Base-by-base conservation (phyloP, 2,329 filamentous ascomycete species). In the Fusarium xyrophilum region DNA sequence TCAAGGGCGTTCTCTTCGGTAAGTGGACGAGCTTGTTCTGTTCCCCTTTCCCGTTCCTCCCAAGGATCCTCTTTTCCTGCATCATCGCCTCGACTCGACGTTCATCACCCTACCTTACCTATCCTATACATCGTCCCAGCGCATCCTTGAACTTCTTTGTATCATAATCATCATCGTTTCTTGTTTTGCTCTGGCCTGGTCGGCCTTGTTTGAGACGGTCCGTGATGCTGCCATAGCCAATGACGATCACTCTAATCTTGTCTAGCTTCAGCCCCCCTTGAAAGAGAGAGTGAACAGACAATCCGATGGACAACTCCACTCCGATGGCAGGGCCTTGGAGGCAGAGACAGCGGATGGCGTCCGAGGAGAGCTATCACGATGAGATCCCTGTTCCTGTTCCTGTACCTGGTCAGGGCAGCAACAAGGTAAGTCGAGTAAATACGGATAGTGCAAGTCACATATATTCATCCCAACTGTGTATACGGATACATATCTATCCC, bases 351-450 rank as follows among this genome's bases (percentile, higher is more conserved):
- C 46, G 56, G 57, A 35, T 64, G 43, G 63, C 59, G 48, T 71
- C 65, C 52, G 42, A 60, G 28, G 68, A 63, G 35, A 43, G 50
- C 9, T 46, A 52, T 69, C n/a, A 50, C 56, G 60, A 64, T 59
- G 64, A 61, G 38, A 73, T 69, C 67, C 71, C 60, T 72, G 69
- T 50, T 46, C 58, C 43, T 72, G 67, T 42, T 46, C 58, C 43
- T 72, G 67, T 42, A 43, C 58, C 43, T 53, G 53, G 36, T 12
- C 47, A 52, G 43, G 56, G 43, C 39, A 39, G 56, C 32, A 25
- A 7, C 42, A 40, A 66, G 47, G 64, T 46, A 48, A n/a, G 25
- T 44, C 12, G 8, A 42, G 56, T 63, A 56, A 63, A 38, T n/a
- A n/a, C n/a, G n/a, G n/a, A n/a, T 52, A 53, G 48, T 28, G 12